Base-by-base conservation (phyloP, 2,329 filamentous ascomycete genomes). In the Trichoderma asperellum region DNA sequence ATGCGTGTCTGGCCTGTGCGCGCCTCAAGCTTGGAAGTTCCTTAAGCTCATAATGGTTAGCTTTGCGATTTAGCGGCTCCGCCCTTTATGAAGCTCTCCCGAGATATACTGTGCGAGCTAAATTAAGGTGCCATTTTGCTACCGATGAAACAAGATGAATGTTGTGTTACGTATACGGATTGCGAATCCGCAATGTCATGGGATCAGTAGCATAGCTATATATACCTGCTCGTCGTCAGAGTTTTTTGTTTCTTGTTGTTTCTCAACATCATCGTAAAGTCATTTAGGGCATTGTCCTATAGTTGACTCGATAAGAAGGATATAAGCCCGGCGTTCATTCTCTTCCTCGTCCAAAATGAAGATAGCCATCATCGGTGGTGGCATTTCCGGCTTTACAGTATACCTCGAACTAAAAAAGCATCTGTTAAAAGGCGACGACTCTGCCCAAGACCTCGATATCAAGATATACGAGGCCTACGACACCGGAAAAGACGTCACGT, bases 391-490 rank as follows among this genome's bases (percentile, higher is more conserved):
- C 40, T 75, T 73, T 53, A 55, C 74, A 14, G 68, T 62, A 10
- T 76, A 76, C n/a, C 71, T 76, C 2, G 43, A 75, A 18, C 67
- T 76, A 3, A 70, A 64, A 35, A 76, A 75, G 29, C 73, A 74
- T 57, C 67, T 76, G 5, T 70, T 72, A 16, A 60, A 59, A 24
- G 37, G 21, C 27, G 24, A 35, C 0, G 32, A 62, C 4, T 62
- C n/a, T 8, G 29, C 69, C 27, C 14, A 53, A 12, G 61, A 59
- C 12, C 71, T 71, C 52, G 66, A 68, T 43, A 73, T 76, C 57
- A 75, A 70, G 11, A 75, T 76, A 27, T 76, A 75, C 27, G 75
- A 76, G 29, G 73, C 74, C 7, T 72, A 76, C 62, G 62, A 73
- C 27, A 74, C 73, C 18, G 63, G 61, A 7, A 59, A 70, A 56